These are phyloP conservation scores for Ziziphus jujuba DNA, from an alignment of 306 rosid genomes.

Conservation along the genomic window DNA sequence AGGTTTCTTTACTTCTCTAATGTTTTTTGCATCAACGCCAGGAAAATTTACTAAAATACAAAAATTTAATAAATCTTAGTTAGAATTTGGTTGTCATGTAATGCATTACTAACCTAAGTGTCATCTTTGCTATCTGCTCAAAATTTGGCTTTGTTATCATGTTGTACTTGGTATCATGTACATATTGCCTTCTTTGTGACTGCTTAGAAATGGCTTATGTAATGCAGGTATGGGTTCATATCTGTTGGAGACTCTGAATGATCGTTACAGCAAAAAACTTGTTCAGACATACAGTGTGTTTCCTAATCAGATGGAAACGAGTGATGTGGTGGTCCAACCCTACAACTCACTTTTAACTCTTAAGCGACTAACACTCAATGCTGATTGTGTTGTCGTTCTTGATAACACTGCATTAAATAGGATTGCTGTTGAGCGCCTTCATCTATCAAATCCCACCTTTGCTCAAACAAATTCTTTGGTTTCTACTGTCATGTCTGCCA, in stretches of 20 bases:
- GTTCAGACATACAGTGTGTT: constrained; percentile 98
- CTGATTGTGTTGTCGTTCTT: constrained; percentile 98
- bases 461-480: constrained; percentile 96
- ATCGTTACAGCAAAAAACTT: constrained; percentile 96
- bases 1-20: constrained; percentile 45
- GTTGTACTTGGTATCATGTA: not conserved
- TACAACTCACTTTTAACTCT: constrained; percentile 97
- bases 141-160: not conserved
- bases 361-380: constrained; percentile 91
- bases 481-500: constrained; percentile 98
- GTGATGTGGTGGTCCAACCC: constrained; percentile 99
- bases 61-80: not conserved
- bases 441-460: constrained; percentile 94
- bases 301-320: constrained; percentile 99
- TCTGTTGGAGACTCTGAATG: constrained; percentile 91
- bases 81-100: not conserved
- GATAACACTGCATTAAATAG: constrained; percentile 96
- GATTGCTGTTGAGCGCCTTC: constrained; percentile 98
- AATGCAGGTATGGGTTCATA: constrained; percentile 93
- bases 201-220: constrained; percentile 11
- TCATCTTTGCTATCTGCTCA: not conserved
- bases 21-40: constrained; percentile 2
- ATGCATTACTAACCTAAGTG: not conserved
- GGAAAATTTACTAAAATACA: not conserved
- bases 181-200: not conserved